A percentile compares a stretch with the other conserved stretches of the same genome.
These are phyloP conservation scores for Rhododendron griersonianum DNA, from an alignment of 148 eudicot species.

Conservation along the genomic window DNA sequence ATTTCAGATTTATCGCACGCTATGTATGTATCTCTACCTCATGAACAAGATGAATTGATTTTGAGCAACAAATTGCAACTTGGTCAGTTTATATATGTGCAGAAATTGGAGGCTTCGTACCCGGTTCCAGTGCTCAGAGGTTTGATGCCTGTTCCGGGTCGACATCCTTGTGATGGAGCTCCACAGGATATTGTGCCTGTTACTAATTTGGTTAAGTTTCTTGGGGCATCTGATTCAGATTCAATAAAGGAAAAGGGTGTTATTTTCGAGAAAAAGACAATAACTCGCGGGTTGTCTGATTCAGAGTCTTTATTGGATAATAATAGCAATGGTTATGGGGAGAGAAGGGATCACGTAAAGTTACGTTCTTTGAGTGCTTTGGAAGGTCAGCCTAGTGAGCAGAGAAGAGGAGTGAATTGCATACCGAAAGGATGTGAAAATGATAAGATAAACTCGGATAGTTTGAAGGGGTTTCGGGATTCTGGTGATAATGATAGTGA, in stretches of 20 bases:
- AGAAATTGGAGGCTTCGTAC: conserved; percentile 33
- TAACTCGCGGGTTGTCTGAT: conserved; percentile 16
- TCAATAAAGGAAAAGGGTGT: conserved; percentile 36
- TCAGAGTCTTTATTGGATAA: conserved; percentile 4
- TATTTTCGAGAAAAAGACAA: conserved; percentile 31
- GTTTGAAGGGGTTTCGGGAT: conserved; percentile 1
- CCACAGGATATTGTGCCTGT: conserved; percentile 38
- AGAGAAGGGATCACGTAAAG: neutral
- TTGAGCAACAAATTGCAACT: conserved; percentile 46
- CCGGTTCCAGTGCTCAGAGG: conserved; percentile 55
- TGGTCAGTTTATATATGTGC: conserved; percentile 61
- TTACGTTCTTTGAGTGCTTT: conserved; percentile 23
- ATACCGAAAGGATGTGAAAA: neutral
- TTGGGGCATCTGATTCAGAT: conserved; percentile 18
- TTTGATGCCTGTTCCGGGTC: conserved; percentile 40
- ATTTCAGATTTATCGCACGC: conserved; percentile 63
- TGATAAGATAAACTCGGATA: neutral
- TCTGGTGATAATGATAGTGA: conserved; percentile 35
- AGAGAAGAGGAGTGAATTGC: neutral
- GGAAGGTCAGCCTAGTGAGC: conserved; percentile 14
- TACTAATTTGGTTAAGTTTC: conserved; percentile 22
- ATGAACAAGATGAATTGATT: conserved; percentile 57
- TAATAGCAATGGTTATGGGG: neutral
- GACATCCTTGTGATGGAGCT: conserved; percentile 44
- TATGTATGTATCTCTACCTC: conserved; percentile 52